Percentiles rank a stretch among this genome's conserved stretches.
These are phyloP conservation scores for Pestalotiopsis sp. DNA, from an alignment of 2,329 filamentous ascomycete species.

Conservation along the genomic window DNA sequence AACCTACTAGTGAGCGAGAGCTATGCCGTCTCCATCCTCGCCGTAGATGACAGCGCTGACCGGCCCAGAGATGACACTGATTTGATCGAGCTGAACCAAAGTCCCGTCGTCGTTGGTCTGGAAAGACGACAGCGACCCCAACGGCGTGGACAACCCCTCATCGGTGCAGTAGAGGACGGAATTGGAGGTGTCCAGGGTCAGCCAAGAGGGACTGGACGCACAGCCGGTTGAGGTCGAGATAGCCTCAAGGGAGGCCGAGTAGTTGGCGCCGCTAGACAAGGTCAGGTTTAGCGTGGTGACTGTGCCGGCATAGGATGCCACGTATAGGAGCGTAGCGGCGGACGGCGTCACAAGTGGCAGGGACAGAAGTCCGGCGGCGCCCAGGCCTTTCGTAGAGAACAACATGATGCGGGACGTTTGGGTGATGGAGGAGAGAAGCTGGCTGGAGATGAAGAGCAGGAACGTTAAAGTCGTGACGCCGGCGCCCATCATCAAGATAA, in stretches of 20 bases:
- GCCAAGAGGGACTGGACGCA: slow-evolving; percentile 57
- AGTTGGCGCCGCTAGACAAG: slow-evolving; percentile 25
- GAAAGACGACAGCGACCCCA: slow-evolving; percentile 47
- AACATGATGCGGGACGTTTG: slow-evolving; percentile 21
- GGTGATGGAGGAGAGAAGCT: not conserved
- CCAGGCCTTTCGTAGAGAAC: slow-evolving; percentile 21
- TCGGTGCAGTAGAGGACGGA: slow-evolving; percentile 59
- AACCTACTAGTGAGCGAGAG: slow-evolving; percentile 50
- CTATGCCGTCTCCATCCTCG: slow-evolving; percentile 39
- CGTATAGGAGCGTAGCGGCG: slow-evolving; percentile 46
- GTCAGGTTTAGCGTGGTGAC: slow-evolving; percentile 52
- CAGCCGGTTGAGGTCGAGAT: slow-evolving; percentile 43
- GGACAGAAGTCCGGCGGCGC: slow-evolving; percentile 29
- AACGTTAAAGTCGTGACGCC: not conserved
- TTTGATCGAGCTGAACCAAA: slow-evolving; percentile 39
- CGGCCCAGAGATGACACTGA: slow-evolving; percentile 42
- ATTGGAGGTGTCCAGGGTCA: slow-evolving; percentile 53
- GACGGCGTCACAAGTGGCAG: slow-evolving; percentile 32
- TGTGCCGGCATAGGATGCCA: slow-evolving; percentile 50
- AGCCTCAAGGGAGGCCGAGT: slow-evolving; percentile 39
- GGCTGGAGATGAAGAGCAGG: not conserved
- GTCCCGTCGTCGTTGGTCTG: slow-evolving; percentile 39
- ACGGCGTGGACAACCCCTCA: slow-evolving; percentile 48
- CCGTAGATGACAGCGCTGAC: slow-evolving; percentile 50
- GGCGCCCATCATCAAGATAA: not conserved